Evolutionary conservation across 208 protist genomes (phyloP).

Genomic region (Wallacemonas sp.): DNA sequence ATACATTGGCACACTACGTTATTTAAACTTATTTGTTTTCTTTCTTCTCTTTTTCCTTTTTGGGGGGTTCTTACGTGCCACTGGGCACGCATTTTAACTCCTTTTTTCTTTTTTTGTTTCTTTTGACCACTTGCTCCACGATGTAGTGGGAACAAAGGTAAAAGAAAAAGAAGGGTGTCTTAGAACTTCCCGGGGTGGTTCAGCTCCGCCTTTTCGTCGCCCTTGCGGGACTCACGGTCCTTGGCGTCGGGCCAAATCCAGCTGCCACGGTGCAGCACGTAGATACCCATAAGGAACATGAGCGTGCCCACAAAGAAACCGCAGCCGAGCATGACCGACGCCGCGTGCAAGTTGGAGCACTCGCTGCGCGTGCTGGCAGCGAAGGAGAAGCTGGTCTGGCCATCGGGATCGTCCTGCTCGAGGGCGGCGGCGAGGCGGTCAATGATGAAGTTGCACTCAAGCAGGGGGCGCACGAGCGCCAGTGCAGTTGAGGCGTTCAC

Average conservation of each 20-base stretch:
- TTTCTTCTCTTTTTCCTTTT: neutral
- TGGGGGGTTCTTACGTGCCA: neutral
- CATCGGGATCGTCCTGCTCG: conserved; percentile 18
- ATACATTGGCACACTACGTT: too few relatives aligned
- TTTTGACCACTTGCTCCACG: neutral
- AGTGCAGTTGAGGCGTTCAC: conserved; percentile 62
- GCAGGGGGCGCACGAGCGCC: conserved; percentile 49
- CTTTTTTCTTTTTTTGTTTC: conserved; percentile 9
- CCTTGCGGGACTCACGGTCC: conserved; percentile 2
- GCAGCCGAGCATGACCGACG: conserved; percentile 49
- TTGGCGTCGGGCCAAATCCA: conserved; percentile 35
- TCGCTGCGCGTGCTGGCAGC: conserved; percentile 15
- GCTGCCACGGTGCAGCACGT: conserved; percentile 63
- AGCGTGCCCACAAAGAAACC: conserved; percentile 77
- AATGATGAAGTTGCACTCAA: conserved; percentile 81
- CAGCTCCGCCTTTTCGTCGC: neutral
- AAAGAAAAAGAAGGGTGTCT: conserved; percentile 6
- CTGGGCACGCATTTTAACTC: too few relatives aligned
- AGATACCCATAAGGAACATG: conserved; percentile 72
- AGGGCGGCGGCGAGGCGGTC: conserved; percentile 52
- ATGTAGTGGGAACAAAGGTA: neutral
- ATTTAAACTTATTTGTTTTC: too few relatives aligned
- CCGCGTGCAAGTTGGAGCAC: conserved; percentile 43
- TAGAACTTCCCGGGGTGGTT: conserved; percentile 2
- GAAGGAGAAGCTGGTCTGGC: conserved; percentile 5